These are phyloP conservation scores for Singerocomus rubriflavus DNA, from an alignment of 1,284 basidiomycete species.

Conservation along the genomic window DNA sequence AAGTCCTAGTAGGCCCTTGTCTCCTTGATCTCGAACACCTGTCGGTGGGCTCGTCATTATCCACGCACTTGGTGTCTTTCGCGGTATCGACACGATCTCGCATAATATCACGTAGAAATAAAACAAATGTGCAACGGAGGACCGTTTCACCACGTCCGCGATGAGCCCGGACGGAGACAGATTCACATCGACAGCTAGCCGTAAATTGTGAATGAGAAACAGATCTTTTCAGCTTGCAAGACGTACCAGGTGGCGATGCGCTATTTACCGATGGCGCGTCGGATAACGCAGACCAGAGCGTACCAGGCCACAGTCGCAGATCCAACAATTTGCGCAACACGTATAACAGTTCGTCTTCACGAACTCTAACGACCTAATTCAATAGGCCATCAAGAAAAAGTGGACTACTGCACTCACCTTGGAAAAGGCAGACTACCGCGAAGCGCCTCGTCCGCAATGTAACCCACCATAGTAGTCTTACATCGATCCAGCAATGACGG, in stretches of 20 bases:
- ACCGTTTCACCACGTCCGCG: constrained; percentile 66
- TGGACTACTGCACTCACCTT: constrained; percentile 44
- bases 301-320: constrained; percentile 68
- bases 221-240: background rate
- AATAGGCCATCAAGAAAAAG: too few species aligned
- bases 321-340: constrained; percentile 74
- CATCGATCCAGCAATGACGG: constrained; percentile 75
- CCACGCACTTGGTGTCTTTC: constrained; percentile 69
- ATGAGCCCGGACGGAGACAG: constrained; percentile 51
- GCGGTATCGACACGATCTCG: constrained; percentile 70
- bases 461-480: constrained; percentile 62
- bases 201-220: background rate
- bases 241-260: constrained; percentile 49
- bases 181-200: constrained; percentile 41
- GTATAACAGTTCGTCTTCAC: constrained; percentile 89
- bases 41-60: constrained; percentile 27
- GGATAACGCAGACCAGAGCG: constrained; percentile 72
- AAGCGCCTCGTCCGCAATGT: constrained; percentile 78
- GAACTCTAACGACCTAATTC: too few species aligned
- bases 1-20: constrained; percentile 14
- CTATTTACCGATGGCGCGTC: constrained; percentile 56
- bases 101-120: constrained; percentile 78
- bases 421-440: constrained; percentile 84
- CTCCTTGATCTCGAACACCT: constrained; percentile 1
- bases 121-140: constrained; percentile 78